Conservation (phyloP, 2,329 filamentous ascomycete species). For the Botrytis paeoniae region DNA sequence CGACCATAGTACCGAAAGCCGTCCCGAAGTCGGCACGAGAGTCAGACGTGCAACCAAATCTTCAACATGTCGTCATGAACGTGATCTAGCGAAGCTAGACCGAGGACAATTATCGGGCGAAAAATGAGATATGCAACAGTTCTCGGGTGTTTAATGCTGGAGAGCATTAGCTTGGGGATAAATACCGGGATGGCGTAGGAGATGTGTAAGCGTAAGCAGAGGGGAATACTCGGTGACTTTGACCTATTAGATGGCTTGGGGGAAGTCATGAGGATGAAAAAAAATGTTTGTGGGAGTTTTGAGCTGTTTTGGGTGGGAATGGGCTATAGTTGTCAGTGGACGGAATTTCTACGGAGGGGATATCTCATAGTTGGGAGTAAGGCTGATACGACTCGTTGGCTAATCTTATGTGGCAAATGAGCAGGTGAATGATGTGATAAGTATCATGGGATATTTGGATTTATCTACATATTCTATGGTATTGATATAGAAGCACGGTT, state of each 20-base stretch:
- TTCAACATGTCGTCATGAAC: neutral
- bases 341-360: neutral
- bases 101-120: neutral
- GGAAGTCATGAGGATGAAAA: neutral
- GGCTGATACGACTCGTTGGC: neutral
- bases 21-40: conserved; percentile 2
- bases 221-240: neutral
- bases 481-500: neutral
- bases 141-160: neutral
- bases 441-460: neutral
- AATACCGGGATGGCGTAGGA: neutral
- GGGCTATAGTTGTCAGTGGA: neutral
- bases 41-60: neutral
- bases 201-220: neutral
- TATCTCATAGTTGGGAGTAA: neutral
- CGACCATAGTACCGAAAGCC: neutral
- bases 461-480: neutral
- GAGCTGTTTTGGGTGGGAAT: neutral
- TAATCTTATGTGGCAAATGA: neutral
- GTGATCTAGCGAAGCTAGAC: neutral
- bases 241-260: neutral
- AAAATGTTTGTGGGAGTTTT: neutral
- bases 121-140: neutral
- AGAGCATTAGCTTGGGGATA: neutral
- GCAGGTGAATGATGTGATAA: neutral